Evolutionary conservation across 2,329 filamentous ascomycete species (phyloP).

Genomic region (Coniochaeta pulveracea): DNA sequence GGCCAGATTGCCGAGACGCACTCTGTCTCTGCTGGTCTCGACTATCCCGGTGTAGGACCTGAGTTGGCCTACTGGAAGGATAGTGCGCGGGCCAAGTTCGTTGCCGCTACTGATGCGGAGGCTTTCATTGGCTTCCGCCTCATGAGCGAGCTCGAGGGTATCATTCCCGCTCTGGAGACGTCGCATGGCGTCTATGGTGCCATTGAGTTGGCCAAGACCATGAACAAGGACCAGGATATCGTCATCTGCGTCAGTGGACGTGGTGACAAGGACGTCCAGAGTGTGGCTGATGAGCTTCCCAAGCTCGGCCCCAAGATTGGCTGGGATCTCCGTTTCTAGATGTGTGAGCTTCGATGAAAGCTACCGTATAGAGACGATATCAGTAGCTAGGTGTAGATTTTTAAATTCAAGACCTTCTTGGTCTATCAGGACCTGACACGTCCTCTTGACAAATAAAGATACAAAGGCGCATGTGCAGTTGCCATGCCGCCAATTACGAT

Average conservation of each 20-base stretch:
- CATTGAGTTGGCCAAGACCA: constrained; percentile 81
- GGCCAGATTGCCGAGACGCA: constrained; percentile 94
- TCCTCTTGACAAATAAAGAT: constrained; percentile 1
- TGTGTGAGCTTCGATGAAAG: neutral
- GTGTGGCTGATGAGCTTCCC: constrained; percentile 88
- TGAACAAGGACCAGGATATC: constrained; percentile 78
- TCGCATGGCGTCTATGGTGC: constrained; percentile 88
- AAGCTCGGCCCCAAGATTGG: constrained; percentile 80
- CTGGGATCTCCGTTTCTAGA: constrained; percentile 54
- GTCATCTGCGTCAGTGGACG: constrained; percentile 90
- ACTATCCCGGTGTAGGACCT: constrained; percentile 94
- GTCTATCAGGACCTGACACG: neutral
- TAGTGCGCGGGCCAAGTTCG: constrained; percentile 70
- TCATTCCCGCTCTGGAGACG: constrained; percentile 91
- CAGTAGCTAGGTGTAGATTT: no score
- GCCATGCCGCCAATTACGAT: neutral
- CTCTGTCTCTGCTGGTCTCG: constrained; percentile 89
- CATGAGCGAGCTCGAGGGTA: constrained; percentile 81
- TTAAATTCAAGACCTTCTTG: neutral
- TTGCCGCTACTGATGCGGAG: constrained; percentile 83
- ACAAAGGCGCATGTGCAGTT: constrained; percentile 2
- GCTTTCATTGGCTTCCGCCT: constrained; percentile 81
- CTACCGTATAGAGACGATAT: no score
- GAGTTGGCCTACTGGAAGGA: constrained; percentile 94
- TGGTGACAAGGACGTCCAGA: constrained; percentile 98